phyloP scores from a whole-genome alignment of 2,329 filamentous ascomycete species.

The Aspergillus sp. region DNA sequence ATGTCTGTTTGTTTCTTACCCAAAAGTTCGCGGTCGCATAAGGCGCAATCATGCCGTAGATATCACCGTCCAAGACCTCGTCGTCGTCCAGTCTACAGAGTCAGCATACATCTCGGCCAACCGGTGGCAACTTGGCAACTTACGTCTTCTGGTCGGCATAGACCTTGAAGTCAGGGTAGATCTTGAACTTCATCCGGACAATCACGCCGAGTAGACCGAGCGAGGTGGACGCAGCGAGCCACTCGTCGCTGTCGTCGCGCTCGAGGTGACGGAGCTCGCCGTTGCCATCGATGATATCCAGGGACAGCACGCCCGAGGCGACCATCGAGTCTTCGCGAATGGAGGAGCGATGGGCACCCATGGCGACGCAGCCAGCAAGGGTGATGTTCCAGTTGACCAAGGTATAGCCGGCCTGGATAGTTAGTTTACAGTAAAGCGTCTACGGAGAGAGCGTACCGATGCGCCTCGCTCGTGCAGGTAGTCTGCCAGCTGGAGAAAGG shows the following conservation, averaged over 20 bases:
- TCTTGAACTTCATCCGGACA: conserved; percentile 14
- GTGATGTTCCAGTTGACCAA: conserved; percentile 17
- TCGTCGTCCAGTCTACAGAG: conserved; percentile 7
- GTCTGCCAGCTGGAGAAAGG: conserved; percentile 14
- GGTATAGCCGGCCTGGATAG: conserved; percentile 3
- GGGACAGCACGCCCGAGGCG: conserved; percentile 7
- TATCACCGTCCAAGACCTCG: conserved; percentile 13
- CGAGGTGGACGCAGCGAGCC: conserved; percentile 15
- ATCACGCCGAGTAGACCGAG: conserved; percentile 12
- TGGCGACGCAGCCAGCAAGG: conserved; percentile 13
- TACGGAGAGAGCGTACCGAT: not conserved
- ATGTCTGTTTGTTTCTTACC: not conserved
- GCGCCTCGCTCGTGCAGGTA: conserved; percentile 12
- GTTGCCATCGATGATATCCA: conserved; percentile 13
- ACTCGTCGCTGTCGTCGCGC: conserved; percentile 11
- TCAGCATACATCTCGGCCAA: not conserved
- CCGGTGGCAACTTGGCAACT: not conserved
- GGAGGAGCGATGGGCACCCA: conserved; percentile 15
- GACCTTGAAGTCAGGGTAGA: conserved; percentile 15
- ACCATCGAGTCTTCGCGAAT: conserved; percentile 15
- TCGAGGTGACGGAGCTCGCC: conserved; percentile 12
- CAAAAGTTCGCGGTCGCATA: conserved; percentile 16
- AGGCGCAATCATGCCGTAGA: conserved; percentile 12
- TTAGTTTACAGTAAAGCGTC: not conserved
- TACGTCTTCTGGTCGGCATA: conserved; percentile 17